These are phyloP conservation scores for Chenopodium quinoa DNA, from an alignment of 148 eudicot species.

Conservation along the genomic window DNA sequence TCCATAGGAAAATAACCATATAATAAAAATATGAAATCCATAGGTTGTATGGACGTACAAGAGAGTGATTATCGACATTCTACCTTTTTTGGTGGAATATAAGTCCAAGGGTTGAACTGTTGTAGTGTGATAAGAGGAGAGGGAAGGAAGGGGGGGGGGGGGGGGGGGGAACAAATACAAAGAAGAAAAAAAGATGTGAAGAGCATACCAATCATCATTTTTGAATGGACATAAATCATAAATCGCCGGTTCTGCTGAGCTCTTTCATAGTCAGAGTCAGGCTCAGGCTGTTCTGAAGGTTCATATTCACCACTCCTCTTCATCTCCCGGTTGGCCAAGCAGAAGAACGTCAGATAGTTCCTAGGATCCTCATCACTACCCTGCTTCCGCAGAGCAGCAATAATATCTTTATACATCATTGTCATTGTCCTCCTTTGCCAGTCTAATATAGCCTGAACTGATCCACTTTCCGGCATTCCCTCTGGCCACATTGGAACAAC, in stretches of 20 bases:
- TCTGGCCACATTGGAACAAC: conserved; percentile 88
- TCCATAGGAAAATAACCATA: neutral
- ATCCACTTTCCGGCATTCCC: conserved; percentile 67
- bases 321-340: conserved; percentile 76
- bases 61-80: neutral
- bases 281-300: conserved; percentile 61
- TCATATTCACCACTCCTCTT: conserved; percentile 59
- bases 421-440: conserved; percentile 71
- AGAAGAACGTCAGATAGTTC: conserved; percentile 70
- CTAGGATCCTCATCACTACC: conserved; percentile 74
- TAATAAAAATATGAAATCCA: neutral
- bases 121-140: neutral
- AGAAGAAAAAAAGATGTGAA: conserved; percentile 5
- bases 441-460: conserved; percentile 72
- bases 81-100: neutral
- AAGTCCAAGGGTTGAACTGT: neutral
- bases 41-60: neutral
- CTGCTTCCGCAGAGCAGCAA: conserved; percentile 47
- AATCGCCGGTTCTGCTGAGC: conserved; percentile 73
- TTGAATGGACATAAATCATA: conserved; percentile 85
- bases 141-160: neutral
- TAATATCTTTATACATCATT: conserved; percentile 71
- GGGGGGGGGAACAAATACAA: neutral
- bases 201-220: conserved; percentile 78
- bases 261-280: conserved; percentile 49